Evolutionary conservation across 495 filamentous ascomycete genomes (phyloP).

Genomic region (Tuber magnatum): DNA sequence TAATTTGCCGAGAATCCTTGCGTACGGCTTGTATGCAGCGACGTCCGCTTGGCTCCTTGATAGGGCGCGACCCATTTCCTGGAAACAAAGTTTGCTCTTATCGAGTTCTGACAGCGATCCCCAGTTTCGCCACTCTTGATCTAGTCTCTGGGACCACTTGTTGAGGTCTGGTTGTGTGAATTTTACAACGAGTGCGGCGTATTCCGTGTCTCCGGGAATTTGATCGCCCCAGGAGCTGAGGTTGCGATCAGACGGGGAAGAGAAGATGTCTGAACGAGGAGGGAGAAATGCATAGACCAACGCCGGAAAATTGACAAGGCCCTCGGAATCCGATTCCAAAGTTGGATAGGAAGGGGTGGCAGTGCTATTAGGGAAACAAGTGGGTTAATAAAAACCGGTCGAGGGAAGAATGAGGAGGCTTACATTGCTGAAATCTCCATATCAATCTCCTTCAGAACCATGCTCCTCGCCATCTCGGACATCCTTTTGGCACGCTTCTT

Average conservation of each 20-base stretch:
- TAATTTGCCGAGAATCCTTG: conserved; percentile 11
- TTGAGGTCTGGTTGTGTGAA: conserved; percentile 12
- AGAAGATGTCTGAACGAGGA: conserved; percentile 13
- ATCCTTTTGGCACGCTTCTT: conserved; percentile 31
- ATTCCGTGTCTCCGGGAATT: conserved; percentile 25
- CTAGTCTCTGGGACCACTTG: conserved; percentile 24
- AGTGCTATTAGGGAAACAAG: neutral
- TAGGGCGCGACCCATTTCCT: conserved; percentile 22
- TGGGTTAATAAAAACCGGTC: neutral
- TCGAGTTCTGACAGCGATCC: conserved; percentile 18
- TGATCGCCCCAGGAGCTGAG: conserved; percentile 18
- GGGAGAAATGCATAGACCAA: conserved; percentile 23
- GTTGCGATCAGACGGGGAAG: neutral
- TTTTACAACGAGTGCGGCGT: conserved; percentile 21
- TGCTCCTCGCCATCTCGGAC: conserved; percentile 32
- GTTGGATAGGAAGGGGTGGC: neutral
- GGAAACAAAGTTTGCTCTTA: conserved; percentile 15
- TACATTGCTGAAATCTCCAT: conserved; percentile 34
- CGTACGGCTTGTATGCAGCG: conserved; percentile 13
- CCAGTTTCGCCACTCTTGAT: conserved; percentile 26
- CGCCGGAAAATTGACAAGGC: conserved; percentile 26
- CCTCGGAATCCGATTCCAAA: neutral
- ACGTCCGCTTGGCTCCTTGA: conserved; percentile 18
- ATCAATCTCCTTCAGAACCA: conserved; percentile 31
- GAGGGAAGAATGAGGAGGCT: neutral